Evolutionary conservation across 2,329 filamentous ascomycete species (phyloP), one percentile per base, ranked within the genome.

Genomic region (Pseudocercospora eumusae): DNA sequence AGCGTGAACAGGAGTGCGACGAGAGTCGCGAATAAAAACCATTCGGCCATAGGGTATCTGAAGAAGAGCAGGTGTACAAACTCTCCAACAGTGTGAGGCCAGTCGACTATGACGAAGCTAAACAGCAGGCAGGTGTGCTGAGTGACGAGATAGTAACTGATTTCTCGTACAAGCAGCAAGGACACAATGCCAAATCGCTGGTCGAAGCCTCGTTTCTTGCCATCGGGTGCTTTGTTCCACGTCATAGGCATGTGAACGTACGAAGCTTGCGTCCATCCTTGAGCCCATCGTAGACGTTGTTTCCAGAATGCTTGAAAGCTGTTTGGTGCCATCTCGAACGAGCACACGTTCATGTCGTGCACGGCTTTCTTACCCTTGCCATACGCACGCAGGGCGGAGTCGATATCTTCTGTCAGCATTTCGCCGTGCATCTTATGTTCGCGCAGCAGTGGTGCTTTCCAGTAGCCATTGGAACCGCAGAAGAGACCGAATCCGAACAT

Each of bases 361-460:
- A 81, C 76, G 1, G 77, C 77, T 33, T 77, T 76, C 33, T 76
- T 76, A 25, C 79, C 79, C 11, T 73, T 70, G 15, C 76, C 78
- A 56, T 80, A 77, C 1, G 80, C 79, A 27, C 80, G 75, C 4
- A 82, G 69, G 0, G 80, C 79, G 2, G 80, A 82, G 62, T 82
- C 80, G 57, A 82, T 82, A 61, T 82, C 80, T 64, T 82, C 80
- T 1, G 80, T 82, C 7, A 82, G 66, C 79, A 82, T 82, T 27
- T 74, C 73, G n/a, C 76, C 79, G 61, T 82, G 78, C 80, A 82
- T 82, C 66, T 77, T 79, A 57, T 81, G 68, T n/a, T 78, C 75
- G 10, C 75, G 74, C 13, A 82, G 74, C 2, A 82, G 69, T 7
- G 74, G 73, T 1, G 79, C 75, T 56, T 77, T 74, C 80, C 80